Conservation (phyloP, 164 flowering plant genomes). For the Vitis rupestris region DNA sequence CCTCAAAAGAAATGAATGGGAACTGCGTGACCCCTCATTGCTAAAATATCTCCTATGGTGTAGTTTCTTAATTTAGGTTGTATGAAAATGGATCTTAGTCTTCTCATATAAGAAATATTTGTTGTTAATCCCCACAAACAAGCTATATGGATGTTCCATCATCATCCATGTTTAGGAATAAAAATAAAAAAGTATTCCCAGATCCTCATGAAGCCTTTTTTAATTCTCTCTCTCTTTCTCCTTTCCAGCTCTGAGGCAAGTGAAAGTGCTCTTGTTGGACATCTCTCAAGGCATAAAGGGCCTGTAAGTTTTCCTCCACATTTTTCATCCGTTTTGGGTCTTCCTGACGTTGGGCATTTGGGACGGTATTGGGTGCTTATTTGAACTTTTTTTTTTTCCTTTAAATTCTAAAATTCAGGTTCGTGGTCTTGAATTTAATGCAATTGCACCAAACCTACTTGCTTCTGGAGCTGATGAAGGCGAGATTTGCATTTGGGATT, state of each 20-base stretch:
- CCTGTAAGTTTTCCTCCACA: conserved; percentile 58
- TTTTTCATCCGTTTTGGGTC: neutral
- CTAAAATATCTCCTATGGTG: neutral
- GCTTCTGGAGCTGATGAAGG: conserved; percentile 99
- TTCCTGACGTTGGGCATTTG: neutral
- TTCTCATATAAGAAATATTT: neutral
- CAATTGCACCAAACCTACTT: conserved; percentile 63
- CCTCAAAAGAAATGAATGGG: neutral
- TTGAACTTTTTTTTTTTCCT: neutral
- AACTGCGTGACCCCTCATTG: neutral
- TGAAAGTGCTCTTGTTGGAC: conserved; percentile 59
- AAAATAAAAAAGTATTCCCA: no score
- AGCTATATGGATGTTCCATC: no score
- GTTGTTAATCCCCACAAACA: neutral
- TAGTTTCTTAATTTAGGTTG: neutral
- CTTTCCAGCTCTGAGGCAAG: conserved; percentile 44
- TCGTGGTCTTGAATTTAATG: conserved; percentile 90
- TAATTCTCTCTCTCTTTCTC: neutral
- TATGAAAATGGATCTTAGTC: neutral
- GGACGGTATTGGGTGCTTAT: neutral
- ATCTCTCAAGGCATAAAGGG: conserved; percentile 77
- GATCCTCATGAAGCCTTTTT: neutral
- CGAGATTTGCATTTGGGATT: conserved; percentile 95
- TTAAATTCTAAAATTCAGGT: conserved; percentile 44
- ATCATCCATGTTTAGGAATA: no score